phyloP scores from a whole-genome alignment of 2,329 filamentous ascomycete genomes.

The Xylaria hypoxylon region DNA sequence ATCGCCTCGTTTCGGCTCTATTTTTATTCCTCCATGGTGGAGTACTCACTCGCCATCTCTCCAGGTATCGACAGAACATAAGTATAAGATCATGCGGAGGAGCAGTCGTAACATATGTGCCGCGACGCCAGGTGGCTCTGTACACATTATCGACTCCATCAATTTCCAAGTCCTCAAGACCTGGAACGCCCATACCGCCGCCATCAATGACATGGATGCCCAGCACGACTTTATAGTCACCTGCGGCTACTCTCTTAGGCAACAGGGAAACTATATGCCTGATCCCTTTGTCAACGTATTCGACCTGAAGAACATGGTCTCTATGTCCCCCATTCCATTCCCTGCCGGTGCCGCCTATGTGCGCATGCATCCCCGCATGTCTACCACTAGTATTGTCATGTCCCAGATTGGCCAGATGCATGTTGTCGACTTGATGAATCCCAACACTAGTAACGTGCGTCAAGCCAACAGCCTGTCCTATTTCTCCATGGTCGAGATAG shows the following conservation, averaged over 20 bases:
- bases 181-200: conserved; percentile 90
- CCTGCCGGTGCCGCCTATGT: conserved; percentile 94
- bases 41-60: neutral
- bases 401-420: conserved; percentile 95
- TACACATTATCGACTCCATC: conserved; percentile 86
- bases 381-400: conserved; percentile 92
- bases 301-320: conserved; percentile 89
- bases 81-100: conserved; percentile 93
- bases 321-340: conserved; percentile 90
- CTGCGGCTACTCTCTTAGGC: conserved; percentile 89
- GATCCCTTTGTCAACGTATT: conserved; percentile 96
- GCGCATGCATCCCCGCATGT: conserved; percentile 94
- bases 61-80: conserved; percentile 75
- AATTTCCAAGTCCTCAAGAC: conserved; percentile 83
- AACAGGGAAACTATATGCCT: conserved; percentile 81
- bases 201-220: conserved; percentile 96
- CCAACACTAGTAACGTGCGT: conserved; percentile 85
- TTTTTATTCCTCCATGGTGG: too few species aligned
- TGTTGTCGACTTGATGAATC: conserved; percentile 94
- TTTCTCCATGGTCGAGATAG: conserved; percentile 84
- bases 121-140: conserved; percentile 82
- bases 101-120: conserved; percentile 87
- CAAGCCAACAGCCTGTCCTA: conserved; percentile 82
- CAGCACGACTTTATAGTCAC: conserved; percentile 95
- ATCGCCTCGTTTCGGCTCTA: neutral